Percentiles rank a stretch among this genome's conserved stretches.
These are phyloP conservation scores for Oldenlandia corymbosa DNA, from an alignment of 257 asterid species.

Conservation along the genomic window DNA sequence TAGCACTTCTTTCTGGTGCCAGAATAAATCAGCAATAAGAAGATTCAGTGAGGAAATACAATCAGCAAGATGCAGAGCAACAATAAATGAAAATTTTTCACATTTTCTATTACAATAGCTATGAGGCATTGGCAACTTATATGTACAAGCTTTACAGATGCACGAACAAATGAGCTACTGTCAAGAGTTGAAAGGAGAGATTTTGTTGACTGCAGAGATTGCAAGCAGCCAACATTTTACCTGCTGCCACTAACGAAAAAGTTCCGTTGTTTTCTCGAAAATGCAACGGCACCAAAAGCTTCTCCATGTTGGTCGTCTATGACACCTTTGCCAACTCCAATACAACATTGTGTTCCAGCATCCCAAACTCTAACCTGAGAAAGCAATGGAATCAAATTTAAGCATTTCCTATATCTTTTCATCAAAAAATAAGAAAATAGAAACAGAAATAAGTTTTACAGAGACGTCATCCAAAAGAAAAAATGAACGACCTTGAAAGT, in stretches of 20 bases:
- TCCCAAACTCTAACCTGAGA: constrained; percentile 95
- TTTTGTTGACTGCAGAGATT: background rate
- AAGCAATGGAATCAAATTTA: constrained; percentile 21
- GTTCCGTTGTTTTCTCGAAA: constrained; percentile 63
- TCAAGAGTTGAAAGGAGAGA: background rate
- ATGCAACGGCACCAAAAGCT: constrained; percentile 85
- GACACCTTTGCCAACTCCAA: constrained; percentile 89
- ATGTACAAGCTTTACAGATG: no score
- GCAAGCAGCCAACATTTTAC: constrained; percentile 32
- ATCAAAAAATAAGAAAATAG: background rate
- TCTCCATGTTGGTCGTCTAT: no score
- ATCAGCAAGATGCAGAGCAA: background rate
- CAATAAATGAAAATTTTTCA: background rate
- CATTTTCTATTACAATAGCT: background rate
- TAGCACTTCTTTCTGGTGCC: background rate
- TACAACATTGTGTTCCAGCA: constrained; percentile 49
- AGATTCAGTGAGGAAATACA: background rate
- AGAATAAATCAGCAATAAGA: background rate
- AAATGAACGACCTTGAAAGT: background rate
- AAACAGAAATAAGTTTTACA: background rate
- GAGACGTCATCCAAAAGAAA: background rate
- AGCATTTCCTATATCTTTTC: background rate
- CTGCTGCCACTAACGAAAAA: constrained; percentile 95
- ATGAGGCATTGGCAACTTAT: background rate
- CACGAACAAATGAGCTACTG: no score